phyloP scores from a whole-genome alignment of 2,329 filamentous ascomycete genomes.

The Talaromyces sp. region DNA sequence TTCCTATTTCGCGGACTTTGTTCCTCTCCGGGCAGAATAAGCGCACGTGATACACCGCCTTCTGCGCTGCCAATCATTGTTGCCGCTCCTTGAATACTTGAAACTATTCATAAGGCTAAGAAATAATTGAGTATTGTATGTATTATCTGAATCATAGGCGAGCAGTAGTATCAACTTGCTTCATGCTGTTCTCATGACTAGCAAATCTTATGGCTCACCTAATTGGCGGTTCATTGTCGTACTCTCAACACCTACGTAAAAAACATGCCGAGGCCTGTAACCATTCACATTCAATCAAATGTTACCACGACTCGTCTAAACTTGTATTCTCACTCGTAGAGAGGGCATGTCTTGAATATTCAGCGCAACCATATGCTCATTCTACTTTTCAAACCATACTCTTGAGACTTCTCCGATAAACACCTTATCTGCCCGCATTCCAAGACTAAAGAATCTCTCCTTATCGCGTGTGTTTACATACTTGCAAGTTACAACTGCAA shows the following conservation, averaged over 20 bases:
- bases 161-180: too few species aligned
- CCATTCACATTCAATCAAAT: background rate
- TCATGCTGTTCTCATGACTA: background rate
- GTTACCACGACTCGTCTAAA: background rate
- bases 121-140: background rate
- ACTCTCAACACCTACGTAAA: background rate
- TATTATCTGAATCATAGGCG: background rate
- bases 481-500: background rate
- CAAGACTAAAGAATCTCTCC: background rate
- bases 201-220: background rate
- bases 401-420: background rate
- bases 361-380: background rate
- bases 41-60: background rate
- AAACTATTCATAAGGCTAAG: background rate
- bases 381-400: background rate
- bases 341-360: background rate
- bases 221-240: background rate
- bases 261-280: slow-evolving; percentile 3
- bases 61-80: background rate
- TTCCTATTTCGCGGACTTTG: slow-evolving; percentile 8
- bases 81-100: background rate
- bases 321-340: background rate
- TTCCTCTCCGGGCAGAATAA: slow-evolving; percentile 4
- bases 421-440: slow-evolving; percentile 3
- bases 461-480: background rate